Percentiles rank a stretch among this genome's conserved stretches.
These are phyloP conservation scores for Hypericum perforatum DNA, from an alignment of 345 rosid species.

Conservation along the genomic window DNA sequence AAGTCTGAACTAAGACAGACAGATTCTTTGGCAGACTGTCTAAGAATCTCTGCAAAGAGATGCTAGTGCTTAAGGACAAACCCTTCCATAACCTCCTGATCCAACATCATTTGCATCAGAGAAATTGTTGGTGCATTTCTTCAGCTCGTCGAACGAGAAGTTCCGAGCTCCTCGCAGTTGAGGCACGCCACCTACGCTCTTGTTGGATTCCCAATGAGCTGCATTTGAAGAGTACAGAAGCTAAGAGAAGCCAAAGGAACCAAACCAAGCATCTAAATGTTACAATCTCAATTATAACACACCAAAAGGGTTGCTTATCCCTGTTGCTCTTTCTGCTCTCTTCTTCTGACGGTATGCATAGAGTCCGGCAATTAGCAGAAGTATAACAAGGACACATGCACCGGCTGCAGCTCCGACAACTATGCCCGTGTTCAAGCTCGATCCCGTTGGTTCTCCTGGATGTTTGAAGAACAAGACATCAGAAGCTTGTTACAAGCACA, in stretches of 20 bases:
- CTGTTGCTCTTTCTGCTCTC: slow-evolving; percentile 59
- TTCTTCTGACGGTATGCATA: slow-evolving; percentile 63
- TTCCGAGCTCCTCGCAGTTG: slow-evolving; percentile 68
- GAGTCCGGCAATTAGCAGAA: slow-evolving; percentile 51
- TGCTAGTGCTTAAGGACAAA: not conserved
- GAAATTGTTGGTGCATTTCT: slow-evolving; percentile 55
- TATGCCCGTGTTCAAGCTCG: slow-evolving; percentile 28
- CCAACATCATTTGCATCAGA: slow-evolving; percentile 61
- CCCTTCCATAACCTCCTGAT: slow-evolving; percentile 93
- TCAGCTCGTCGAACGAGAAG: slow-evolving; percentile 67
- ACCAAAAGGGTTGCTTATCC: slow-evolving; percentile 67
- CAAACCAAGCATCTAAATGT: not conserved
- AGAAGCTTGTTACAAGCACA: too few species aligned
- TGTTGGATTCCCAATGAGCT: slow-evolving; percentile 60
- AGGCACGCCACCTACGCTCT: slow-evolving; percentile 50
- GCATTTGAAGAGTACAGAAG: slow-evolving; percentile 14
- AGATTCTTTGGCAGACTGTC: slow-evolving; percentile 7
- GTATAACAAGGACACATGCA: slow-evolving; percentile 34
- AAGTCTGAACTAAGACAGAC: not conserved
- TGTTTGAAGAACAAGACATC: not conserved
- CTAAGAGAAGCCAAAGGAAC: not conserved
- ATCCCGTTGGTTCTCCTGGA: slow-evolving; percentile 15
- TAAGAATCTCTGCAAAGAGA: not conserved
- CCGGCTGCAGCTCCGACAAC: slow-evolving; percentile 68
- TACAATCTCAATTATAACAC: slow-evolving; percentile 1